phyloP scores from a whole-genome alignment of 1,284 basidiomycete genomes.

The Cerrena zonata region DNA sequence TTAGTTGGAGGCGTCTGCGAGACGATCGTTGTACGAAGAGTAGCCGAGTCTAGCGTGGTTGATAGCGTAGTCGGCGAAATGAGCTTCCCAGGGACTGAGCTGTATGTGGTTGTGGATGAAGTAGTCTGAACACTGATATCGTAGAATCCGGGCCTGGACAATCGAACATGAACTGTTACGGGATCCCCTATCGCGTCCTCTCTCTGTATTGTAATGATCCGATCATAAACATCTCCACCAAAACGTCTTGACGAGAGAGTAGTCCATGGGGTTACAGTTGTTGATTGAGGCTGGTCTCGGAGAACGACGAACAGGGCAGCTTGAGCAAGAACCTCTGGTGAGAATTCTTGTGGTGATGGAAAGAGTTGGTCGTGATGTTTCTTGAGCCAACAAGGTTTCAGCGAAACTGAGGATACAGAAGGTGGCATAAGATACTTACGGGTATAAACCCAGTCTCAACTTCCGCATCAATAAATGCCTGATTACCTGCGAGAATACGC shows the following conservation, averaged over 20 bases:
- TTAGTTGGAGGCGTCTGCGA: slow-evolving; percentile 53
- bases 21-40: slow-evolving; percentile 59
- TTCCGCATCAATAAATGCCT: slow-evolving; percentile 73
- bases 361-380: slow-evolving; percentile 78
- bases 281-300: slow-evolving; percentile 46
- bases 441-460: slow-evolving; percentile 92
- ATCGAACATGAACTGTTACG: slow-evolving; percentile 39
- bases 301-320: slow-evolving; percentile 73
- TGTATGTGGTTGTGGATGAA: slow-evolving; percentile 34
- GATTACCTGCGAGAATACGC: slow-evolving; percentile 69
- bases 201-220: slow-evolving; percentile 49
- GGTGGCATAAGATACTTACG: slow-evolving; percentile 34
- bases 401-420: background rate
- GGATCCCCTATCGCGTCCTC: slow-evolving; percentile 40
- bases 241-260: slow-evolving; percentile 68
- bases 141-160: slow-evolving; percentile 39
- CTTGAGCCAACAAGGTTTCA: slow-evolving; percentile 31
- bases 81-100: slow-evolving; percentile 50
- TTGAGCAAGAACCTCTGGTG: slow-evolving; percentile 64
- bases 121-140: slow-evolving; percentile 47
- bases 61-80: slow-evolving; percentile 44
- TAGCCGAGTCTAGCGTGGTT: slow-evolving; percentile 44
- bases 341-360: slow-evolving; percentile 52
- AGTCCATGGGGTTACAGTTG: slow-evolving; percentile 56
- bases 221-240: slow-evolving; percentile 64